Evolutionary conservation across 163 green algal genomes (phyloP), one percentile per base, ranked within the genome.

Genomic region (Prototheca wickerhamii): DNA sequence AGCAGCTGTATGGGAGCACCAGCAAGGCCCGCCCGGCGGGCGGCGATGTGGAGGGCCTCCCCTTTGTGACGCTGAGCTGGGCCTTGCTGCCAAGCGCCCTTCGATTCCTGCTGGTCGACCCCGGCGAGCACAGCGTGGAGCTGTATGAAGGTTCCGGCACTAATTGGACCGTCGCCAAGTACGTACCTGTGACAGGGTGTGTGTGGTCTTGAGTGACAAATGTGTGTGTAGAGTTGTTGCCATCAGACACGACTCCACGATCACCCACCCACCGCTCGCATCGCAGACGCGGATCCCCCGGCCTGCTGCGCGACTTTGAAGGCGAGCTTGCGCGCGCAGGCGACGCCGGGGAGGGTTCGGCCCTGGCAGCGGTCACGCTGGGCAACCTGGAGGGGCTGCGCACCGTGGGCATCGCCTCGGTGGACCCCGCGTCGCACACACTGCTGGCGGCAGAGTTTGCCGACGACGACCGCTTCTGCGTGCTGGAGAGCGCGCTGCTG

Each of bases 401-500:
- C 35, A 73, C 33, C 21, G 74, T 92, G 44, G 87, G 87, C 8
- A 52, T 91, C 20, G 89, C 85, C 0, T 95, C 85, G 61, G 61
- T 81, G 21, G 84, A 96, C 65, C 51, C 74, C 2, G 64, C 68
- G 2, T 49, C 57, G 26, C 82, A 81, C 28, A 61, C 58, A 3
- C 68, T 95, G 37, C 82, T 83, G 8, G 82, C 82, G n/a, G 83
- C 70, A 52, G 75, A 95, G 72, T 91, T 97, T 69, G 62, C 81
- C 0, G 88, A 95, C 70, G 86, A 95, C 68, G 84, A 91, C 28
- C 78, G 89, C 42, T 91, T 92, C 55, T 89, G 81, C 59, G 63
- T 57, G 17, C 73, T 94, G 59, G 88, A 95, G 78, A 66, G 78
- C 33, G 63, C 88, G 29, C 29, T 93, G 58, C 69, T 90, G 59